A percentile compares a stretch with the other conserved stretches of the same genome.
phyloP scores from a whole-genome alignment of 257 asterid species.

The Orobanche coerulescens region DNA sequence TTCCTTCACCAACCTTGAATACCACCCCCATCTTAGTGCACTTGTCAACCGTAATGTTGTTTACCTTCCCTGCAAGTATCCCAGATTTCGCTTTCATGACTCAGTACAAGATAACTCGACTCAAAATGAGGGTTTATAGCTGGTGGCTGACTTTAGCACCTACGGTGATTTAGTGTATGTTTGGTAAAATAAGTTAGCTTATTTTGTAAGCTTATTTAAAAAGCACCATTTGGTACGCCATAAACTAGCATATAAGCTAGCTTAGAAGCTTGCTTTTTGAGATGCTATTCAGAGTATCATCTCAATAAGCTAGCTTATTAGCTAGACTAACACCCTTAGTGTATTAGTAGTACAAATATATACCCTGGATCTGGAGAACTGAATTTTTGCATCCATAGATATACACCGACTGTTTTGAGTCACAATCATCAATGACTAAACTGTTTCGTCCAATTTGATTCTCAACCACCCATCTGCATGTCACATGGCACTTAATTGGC shows the following conservation, averaged over 20 bases:
- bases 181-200: too few relatives aligned
- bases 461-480: slow-evolving; percentile 91
- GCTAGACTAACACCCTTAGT: not conserved
- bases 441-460: slow-evolving; percentile 78
- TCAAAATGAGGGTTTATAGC: not conserved
- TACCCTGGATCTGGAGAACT: slow-evolving; percentile 89
- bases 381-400: slow-evolving; percentile 87
- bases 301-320: too few relatives aligned
- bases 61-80: slow-evolving; percentile 71
- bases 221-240: too few relatives aligned
- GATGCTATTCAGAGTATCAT: too few relatives aligned
- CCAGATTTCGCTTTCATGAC: slow-evolving; percentile 10
- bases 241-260: too few relatives aligned
- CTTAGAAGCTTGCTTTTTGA: too few relatives aligned
- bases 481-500: slow-evolving; percentile 19
- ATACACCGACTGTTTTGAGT: slow-evolving; percentile 87
- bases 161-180: too few relatives aligned
- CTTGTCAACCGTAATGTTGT: slow-evolving; percentile 94
- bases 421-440: slow-evolving; percentile 91
- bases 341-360: not conserved
- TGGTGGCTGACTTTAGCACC: slow-evolving; percentile 7
- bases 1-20: slow-evolving; percentile 56
- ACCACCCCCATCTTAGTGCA: slow-evolving; percentile 95
- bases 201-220: too few relatives aligned
- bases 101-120: slow-evolving; percentile 11